A percentile compares a stretch with the other conserved stretches of the same genome.
Evolutionary conservation across 1,284 basidiomycete species (phyloP).

Genomic region (Rhodotorula sp.): DNA sequence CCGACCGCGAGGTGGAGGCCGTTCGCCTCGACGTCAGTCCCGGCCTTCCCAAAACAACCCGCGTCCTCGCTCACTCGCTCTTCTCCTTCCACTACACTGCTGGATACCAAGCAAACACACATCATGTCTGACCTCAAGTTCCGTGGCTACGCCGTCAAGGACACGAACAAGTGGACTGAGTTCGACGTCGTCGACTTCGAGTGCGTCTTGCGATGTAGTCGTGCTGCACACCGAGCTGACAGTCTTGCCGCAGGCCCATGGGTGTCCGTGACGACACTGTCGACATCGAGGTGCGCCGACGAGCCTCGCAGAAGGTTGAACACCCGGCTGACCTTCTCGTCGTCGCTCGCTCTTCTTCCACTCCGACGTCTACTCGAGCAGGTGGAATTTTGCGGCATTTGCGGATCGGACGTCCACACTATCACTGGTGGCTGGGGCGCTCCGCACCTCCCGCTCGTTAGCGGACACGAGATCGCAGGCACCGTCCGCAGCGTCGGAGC

Average conservation of each 20-base stretch:
- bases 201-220: background rate
- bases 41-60: background rate
- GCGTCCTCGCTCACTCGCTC: background rate
- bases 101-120: background rate
- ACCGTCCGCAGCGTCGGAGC: conserved; percentile 54
- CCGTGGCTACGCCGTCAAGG: conserved; percentile 42
- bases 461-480: conserved; percentile 56
- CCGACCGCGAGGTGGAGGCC: too few relatives aligned
- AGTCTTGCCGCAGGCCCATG: conserved; percentile 24
- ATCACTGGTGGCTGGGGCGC: conserved; percentile 33
- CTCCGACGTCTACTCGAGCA: background rate
- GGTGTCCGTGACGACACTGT: conserved; percentile 20
- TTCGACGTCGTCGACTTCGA: conserved; percentile 10
- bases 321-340: too few relatives aligned
- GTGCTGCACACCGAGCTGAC: background rate
- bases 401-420: conserved; percentile 33
- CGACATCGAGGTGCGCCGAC: conserved; percentile 34
- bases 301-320: too few relatives aligned
- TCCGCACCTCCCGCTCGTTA: conserved; percentile 14
- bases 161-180: conserved; percentile 38
- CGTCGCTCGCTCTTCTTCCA: background rate
- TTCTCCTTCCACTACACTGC: background rate
- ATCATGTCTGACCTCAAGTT: conserved; percentile 25
- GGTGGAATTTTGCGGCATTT: conserved; percentile 20
- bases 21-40: too few relatives aligned